Base-by-base conservation (phyloP, 2,329 filamentous ascomycete genomes). In the Ilyonectria destructans region DNA sequence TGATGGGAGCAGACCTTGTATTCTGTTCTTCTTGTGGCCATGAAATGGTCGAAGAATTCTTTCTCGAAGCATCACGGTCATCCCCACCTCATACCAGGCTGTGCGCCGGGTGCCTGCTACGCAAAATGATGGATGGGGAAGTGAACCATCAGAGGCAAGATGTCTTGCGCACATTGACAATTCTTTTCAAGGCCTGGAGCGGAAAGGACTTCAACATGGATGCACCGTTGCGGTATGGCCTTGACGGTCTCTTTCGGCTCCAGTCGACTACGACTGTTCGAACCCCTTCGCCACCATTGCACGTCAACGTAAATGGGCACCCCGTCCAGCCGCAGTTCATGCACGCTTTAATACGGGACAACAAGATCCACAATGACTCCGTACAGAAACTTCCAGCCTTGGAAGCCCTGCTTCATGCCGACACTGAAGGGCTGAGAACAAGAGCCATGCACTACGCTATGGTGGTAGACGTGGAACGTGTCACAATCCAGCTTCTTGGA, bases 1-100 rank as follows among this genome's bases (percentile, higher is more conserved):
- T 54, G 6, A 79, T 80, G 78, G 77, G 71, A 0, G 51, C 60
- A 3, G 21, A 65, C 2, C 54, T 77, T 3, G 9, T 73, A 0
- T 80, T 80, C 43, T 83, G 81, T 58, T 75, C 69, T 0, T 81
- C 79, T 1, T 82, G 81, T 19, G 81, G 81, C 1, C 78, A 80
- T 57, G 72, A 79, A 26, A 75, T 75, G 35, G 63, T 78, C 1
- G 31, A 71, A n/a, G 77, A 81, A 5, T 79, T 82, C 29, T 82
- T 78, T 52, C 61, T 66, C 0, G 23, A 35, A 2, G 8, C 48
- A 0, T 54, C 40, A 10, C 67, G 70, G 2, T 5, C 13, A 1
- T 8, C 40, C 10, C 67, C 3, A 3, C 74, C 72, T 1, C 63
- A 75, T 3, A 17, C 13, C 1, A 72, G 76, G 7, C 19, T 72